Evolutionary conservation across 2,329 filamentous ascomycete species (phyloP).

Genomic region (Alternaria novae-zelandiae): DNA sequence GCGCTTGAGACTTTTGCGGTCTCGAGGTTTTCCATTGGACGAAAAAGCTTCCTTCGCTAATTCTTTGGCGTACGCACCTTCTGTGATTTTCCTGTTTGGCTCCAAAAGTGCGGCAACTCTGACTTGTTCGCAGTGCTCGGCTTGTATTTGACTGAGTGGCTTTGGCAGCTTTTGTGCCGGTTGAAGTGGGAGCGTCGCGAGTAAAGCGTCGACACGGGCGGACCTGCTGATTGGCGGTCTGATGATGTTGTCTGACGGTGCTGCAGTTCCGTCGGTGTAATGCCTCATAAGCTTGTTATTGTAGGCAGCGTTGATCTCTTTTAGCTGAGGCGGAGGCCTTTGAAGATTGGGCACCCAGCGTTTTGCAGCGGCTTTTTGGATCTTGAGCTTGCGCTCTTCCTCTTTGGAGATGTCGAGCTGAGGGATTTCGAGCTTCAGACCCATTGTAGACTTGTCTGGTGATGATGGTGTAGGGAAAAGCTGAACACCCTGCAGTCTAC

Average conservation of each 20-base stretch:
- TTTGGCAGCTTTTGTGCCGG: neutral
- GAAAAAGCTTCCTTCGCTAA: conserved; percentile 29
- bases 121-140: neutral
- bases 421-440: conserved; percentile 26
- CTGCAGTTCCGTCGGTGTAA: conserved; percentile 13
- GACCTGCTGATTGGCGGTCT: conserved; percentile 27
- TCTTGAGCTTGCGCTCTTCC: conserved; percentile 15
- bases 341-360: conserved; percentile 27
- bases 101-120: conserved; percentile 2
- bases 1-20: conserved; percentile 10
- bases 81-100: conserved; percentile 20
- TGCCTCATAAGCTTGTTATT: conserved; percentile 33
- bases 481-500: neutral
- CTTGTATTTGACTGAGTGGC: neutral
- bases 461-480: neutral
- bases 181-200: conserved; percentile 20
- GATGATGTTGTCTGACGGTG: conserved; percentile 6
- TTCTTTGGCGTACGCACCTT: conserved; percentile 9
- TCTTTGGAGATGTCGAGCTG: conserved; percentile 1
- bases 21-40: neutral
- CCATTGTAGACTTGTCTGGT: conserved; percentile 1
- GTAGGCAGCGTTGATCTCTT: conserved; percentile 28
- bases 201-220: conserved; percentile 17
- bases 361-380: conserved; percentile 22
- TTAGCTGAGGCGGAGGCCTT: conserved; percentile 13